These are phyloP conservation scores for Penicillium silybi DNA, from an alignment of 495 filamentous ascomycete genomes.

Conservation along the genomic window DNA sequence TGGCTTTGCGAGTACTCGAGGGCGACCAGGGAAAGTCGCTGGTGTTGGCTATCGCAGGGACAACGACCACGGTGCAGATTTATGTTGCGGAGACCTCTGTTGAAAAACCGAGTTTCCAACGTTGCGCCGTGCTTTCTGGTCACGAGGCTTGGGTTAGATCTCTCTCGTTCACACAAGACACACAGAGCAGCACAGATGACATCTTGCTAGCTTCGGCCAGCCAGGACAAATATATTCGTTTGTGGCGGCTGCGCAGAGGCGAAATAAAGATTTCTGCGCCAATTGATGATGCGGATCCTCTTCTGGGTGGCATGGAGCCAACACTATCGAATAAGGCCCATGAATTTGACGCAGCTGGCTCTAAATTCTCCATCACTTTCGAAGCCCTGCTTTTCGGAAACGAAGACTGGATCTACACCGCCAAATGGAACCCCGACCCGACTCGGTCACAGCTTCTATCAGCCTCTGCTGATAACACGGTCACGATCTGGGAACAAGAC, in stretches of 20 bases:
- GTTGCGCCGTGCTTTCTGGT: slow-evolving; percentile 74
- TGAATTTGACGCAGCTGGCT: slow-evolving; percentile 53
- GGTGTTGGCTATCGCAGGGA: slow-evolving; percentile 79
- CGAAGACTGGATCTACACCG: slow-evolving; percentile 96
- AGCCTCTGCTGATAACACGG: slow-evolving; percentile 90
- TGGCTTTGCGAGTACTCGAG: slow-evolving; percentile 61
- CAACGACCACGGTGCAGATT: slow-evolving; percentile 70
- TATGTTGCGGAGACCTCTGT: slow-evolving; percentile 53
- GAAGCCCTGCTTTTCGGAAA: slow-evolving; percentile 93
- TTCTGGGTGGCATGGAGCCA: slow-evolving; percentile 57
- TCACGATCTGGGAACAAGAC: slow-evolving; percentile 90
- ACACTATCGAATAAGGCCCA: slow-evolving; percentile 85
- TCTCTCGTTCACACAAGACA: slow-evolving; percentile 70
- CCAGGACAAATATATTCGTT: slow-evolving; percentile 94
- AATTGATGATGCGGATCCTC: slow-evolving; percentile 45
- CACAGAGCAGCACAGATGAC: slow-evolving; percentile 51
- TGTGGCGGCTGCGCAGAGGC: slow-evolving; percentile 82
- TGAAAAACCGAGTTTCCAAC: slow-evolving; percentile 51
- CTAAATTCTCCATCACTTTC: slow-evolving; percentile 77
- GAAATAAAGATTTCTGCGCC: slow-evolving; percentile 34
- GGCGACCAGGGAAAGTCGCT: slow-evolving; percentile 44
- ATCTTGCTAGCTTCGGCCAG: slow-evolving; percentile 87
- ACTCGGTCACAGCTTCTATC: slow-evolving; percentile 71
- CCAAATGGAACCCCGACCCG: slow-evolving; percentile 62
- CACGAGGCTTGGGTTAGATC: slow-evolving; percentile 96